Base-by-base conservation (phyloP, 805 yeast species). In the Spathaspora boniae region DNA sequence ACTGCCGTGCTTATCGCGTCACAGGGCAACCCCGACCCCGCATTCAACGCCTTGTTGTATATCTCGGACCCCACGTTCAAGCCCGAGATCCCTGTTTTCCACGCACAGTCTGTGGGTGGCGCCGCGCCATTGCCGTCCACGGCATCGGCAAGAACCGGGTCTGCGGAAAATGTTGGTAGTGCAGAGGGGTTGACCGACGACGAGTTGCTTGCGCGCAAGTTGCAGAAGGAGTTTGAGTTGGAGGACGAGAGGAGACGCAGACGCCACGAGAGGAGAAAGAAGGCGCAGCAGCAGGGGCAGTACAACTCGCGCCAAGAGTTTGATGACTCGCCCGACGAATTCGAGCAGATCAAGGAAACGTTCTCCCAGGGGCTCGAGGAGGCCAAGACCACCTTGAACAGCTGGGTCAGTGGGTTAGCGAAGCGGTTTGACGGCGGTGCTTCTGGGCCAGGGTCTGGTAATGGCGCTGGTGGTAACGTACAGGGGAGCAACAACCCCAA, bases 1-100 rank as follows among this genome's bases (percentile, higher is more conserved):
- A 77, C 80, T 36, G 88, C 95, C 19, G 81, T 86, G 1, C 66
- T 89, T 38, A 85, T 93, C 54, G 98, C 98, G 2, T 78, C 95
- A 14, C 76, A 72, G 31, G 96, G 95, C 19, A 68, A 74, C 31
- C 56, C 86, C 29, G 96, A 87, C 48, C 80, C 85, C 1, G 95
- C 96, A 1, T 91, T 91, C 66, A 84, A 82, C 56, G 97, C 96
- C 0, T 65, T 89, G 49, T 66, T 91, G 41, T 86, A 75, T 47
- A 62, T 86, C 36, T 80, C 86, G 12, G 96, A 89, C 58, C 91
- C 91, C 7, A 55, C 69, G 3, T 69, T 70, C 41, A 71, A 71
- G 42, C 78, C 81, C 9, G 76, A 72, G 42, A 65, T 75, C 31
- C 39, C 44, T 11, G 31, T 4, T 33, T 44, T 4, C n/a, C 34